These are phyloP conservation scores for Graphium sp. DNA, from an alignment of 2,329 filamentous ascomycete genomes.

Conservation along the genomic window DNA sequence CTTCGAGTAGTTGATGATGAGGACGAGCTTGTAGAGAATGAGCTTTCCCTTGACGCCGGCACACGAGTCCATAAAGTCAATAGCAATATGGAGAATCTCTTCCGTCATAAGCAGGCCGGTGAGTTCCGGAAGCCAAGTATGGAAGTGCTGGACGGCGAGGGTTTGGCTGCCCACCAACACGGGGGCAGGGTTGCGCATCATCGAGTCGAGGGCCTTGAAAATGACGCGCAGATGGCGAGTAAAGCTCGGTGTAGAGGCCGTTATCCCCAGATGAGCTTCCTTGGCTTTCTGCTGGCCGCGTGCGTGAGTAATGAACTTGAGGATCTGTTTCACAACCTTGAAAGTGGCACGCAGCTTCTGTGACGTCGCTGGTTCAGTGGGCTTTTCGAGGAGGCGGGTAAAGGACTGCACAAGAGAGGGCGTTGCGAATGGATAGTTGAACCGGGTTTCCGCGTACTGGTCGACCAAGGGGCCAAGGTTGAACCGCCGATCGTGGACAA, in stretches of 20 bases:
- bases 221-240: conserved; percentile 70
- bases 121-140: conserved; percentile 92
- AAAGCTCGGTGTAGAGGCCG: conserved; percentile 54
- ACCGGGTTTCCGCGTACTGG: conserved; percentile 72
- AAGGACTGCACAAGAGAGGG: conserved; percentile 79
- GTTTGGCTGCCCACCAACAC: conserved; percentile 89
- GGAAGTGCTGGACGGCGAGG: conserved; percentile 86
- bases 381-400: conserved; percentile 64
- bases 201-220: conserved; percentile 73
- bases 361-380: conserved; percentile 67
- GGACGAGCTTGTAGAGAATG: conserved; percentile 75
- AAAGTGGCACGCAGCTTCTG: conserved; percentile 78
- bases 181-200: conserved; percentile 79
- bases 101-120: conserved; percentile 57
- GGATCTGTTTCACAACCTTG: conserved; percentile 83
- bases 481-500: conserved; percentile 87
- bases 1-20: conserved; percentile 83
- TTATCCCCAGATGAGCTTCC: conserved; percentile 74
- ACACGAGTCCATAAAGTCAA: conserved; percentile 89
- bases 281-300: conserved; percentile 76
- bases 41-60: conserved; percentile 77
- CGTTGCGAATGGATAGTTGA: conserved; percentile 87
- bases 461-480: conserved; percentile 84
- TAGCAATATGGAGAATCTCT: conserved; percentile 80
- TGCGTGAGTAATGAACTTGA: conserved; percentile 89